Evolutionary conservation across 1,139 yeast species (phyloP).

Genomic region (Wickerhamomyces sp.): DNA sequence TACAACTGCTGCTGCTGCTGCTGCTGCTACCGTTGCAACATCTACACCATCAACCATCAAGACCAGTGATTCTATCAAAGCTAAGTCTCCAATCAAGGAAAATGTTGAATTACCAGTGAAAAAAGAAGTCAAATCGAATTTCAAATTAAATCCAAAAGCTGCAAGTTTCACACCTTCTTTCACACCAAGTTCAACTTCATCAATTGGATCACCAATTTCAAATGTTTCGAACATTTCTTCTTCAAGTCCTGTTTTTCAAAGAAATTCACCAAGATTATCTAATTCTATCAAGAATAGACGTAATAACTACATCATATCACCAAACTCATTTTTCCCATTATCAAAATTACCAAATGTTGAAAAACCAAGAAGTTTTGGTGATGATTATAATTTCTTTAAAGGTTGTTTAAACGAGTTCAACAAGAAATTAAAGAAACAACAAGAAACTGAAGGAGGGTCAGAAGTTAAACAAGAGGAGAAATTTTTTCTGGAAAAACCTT

Average conservation of each 20-base stretch:
- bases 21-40: conserved; percentile 11
- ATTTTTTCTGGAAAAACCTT: conserved; percentile 56
- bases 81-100: conserved; percentile 6
- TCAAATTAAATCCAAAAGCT: conserved; percentile 69
- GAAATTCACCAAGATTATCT: conserved; percentile 19
- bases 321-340: conserved; percentile 37
- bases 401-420: conserved; percentile 25
- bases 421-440: neutral
- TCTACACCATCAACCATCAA: conserved; percentile 16
- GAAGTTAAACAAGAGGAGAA: neutral
- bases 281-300: conserved; percentile 9
- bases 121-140: conserved; percentile 19
- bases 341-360: conserved; percentile 42
- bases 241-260: conserved; percentile 9
- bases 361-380: conserved; percentile 31
- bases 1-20: conserved; percentile 1
- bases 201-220: conserved; percentile 18
- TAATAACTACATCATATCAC: conserved; percentile 10
- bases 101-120: conserved; percentile 31
- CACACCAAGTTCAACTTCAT: conserved; percentile 30
- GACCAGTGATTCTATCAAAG: conserved; percentile 2
- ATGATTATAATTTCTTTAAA: conserved; percentile 43
- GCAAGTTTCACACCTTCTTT: conserved; percentile 52
- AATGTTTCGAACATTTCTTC: conserved; percentile 8
- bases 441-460: too few species aligned